phyloP scores from a whole-genome alignment of 192 early-diverging fungal species.

The Backusella parvicylindrica region DNA sequence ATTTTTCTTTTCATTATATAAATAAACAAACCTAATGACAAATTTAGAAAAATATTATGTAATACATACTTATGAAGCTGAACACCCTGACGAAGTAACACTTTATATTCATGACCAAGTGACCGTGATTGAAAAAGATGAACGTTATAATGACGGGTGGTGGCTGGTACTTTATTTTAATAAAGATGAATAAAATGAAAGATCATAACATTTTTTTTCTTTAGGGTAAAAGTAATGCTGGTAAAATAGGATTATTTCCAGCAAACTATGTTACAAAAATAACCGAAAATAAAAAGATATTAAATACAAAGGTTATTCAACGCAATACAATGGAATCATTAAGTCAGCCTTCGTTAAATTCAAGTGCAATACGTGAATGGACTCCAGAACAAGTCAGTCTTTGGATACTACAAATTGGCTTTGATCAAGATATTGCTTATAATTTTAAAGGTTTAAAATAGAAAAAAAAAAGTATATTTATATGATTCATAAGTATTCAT shows the following conservation, averaged over 20 bases:
- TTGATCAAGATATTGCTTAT: constrained; percentile 7
- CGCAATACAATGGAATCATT: neutral
- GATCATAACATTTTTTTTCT: no score
- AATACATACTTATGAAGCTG: constrained; percentile 53
- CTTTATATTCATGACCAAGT: constrained; percentile 63
- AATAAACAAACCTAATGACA: constrained; percentile 7
- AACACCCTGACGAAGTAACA: constrained; percentile 66
- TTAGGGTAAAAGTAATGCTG: constrained; percentile 58
- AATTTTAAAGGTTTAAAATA: constrained; percentile 20
- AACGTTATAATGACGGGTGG: constrained; percentile 72
- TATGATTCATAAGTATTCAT: neutral
- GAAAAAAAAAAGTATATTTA: neutral
- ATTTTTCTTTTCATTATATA: neutral
- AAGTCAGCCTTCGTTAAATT: neutral
- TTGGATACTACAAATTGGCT: constrained; percentile 19
- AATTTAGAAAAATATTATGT: constrained; percentile 46
- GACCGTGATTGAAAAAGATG: constrained; percentile 65
- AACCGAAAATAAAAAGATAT: neutral
- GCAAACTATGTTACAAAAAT: constrained; percentile 55
- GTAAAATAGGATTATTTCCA: constrained; percentile 67
- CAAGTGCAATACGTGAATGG: constrained; percentile 13
- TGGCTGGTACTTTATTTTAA: constrained; percentile 55
- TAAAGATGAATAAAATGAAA: neutral
- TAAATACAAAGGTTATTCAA: neutral
- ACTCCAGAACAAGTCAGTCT: constrained; percentile 15